These are phyloP conservation scores for Lophium mytilinum DNA, from an alignment of 495 filamentous ascomycete species.

Conservation along the genomic window DNA sequence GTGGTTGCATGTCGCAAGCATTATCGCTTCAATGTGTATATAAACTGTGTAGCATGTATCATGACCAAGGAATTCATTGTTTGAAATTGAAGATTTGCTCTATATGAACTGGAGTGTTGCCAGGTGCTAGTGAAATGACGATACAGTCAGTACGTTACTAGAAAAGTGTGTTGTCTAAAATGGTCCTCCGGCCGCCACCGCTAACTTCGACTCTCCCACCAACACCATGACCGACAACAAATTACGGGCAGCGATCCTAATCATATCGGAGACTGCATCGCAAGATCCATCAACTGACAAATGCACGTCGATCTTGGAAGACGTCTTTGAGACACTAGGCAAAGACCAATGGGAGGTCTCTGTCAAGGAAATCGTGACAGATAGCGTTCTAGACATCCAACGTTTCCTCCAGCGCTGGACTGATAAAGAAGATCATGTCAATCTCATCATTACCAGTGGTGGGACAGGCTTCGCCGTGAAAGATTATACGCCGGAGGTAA, in stretches of 20 bases:
- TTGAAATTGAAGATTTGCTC: background rate
- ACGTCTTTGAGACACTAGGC: slow-evolving; percentile 58
- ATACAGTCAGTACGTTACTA: background rate
- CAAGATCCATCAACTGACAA: slow-evolving; percentile 73
- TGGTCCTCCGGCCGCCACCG: background rate
- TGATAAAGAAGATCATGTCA: slow-evolving; percentile 51
- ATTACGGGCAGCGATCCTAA: slow-evolving; percentile 65
- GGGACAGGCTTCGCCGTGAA: slow-evolving; percentile 90
- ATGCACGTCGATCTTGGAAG: slow-evolving; percentile 52
- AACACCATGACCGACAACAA: slow-evolving; percentile 19
- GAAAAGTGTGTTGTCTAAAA: background rate
- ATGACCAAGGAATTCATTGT: background rate
- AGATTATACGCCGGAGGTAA: slow-evolving; percentile 82
- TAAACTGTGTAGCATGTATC: background rate
- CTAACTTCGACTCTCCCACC: background rate
- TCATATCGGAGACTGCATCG: slow-evolving; percentile 90
- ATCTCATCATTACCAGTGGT: slow-evolving; percentile 80
- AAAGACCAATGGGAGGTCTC: slow-evolving; percentile 58
- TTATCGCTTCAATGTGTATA: background rate
- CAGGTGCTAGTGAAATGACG: background rate
- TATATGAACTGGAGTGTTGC: background rate
- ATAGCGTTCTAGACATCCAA: slow-evolving; percentile 69
- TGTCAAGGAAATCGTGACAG: slow-evolving; percentile 69
- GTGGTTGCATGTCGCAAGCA: background rate
- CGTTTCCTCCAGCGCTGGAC: slow-evolving; percentile 58